A percentile compares a stretch with the other conserved stretches of the same genome.
These are phyloP conservation scores for Meyerozyma carpophila DNA, from an alignment of 1,139 yeast genomes.

Conservation along the genomic window DNA sequence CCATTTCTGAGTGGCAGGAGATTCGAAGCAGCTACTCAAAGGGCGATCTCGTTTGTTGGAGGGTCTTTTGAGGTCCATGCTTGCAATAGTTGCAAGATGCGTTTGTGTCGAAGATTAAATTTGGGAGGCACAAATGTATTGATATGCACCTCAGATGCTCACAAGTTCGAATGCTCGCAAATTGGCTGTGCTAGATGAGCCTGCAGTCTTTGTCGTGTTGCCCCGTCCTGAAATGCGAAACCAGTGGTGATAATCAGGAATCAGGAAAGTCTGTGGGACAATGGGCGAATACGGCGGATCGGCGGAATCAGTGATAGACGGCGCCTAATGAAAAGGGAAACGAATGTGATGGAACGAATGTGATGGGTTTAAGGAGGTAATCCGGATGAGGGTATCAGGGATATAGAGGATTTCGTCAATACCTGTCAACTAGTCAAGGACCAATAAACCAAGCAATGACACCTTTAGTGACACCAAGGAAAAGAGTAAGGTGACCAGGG, in stretches of 20 bases:
- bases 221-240: slow-evolving; percentile 1
- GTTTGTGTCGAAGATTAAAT: not conserved
- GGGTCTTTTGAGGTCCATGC: not conserved
- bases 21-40: slow-evolving; percentile 24
- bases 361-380: too few species aligned
- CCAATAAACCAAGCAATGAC: not conserved
- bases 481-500: not conserved
- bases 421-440: not conserved
- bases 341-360: too few species aligned
- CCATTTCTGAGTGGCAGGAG: slow-evolving; percentile 23
- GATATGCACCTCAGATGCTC: not conserved
- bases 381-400: too few species aligned
- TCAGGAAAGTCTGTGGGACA: not conserved
- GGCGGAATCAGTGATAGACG: too few species aligned
- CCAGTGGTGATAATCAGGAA: not conserved
- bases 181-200: slow-evolving; percentile 1
- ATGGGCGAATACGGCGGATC: not conserved
- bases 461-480: not conserved
- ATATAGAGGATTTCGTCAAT: not conserved
- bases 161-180: not conserved
- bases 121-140: not conserved
- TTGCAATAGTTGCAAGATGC: not conserved
- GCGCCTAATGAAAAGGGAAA: too few species aligned
- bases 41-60: slow-evolving; percentile 22
- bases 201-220: slow-evolving; percentile 1